Evolutionary conservation across 176 grass and related monocot genomes (phyloP), one percentile per base, ranked within the genome.

Genomic region (Oryza longistaminata): DNA sequence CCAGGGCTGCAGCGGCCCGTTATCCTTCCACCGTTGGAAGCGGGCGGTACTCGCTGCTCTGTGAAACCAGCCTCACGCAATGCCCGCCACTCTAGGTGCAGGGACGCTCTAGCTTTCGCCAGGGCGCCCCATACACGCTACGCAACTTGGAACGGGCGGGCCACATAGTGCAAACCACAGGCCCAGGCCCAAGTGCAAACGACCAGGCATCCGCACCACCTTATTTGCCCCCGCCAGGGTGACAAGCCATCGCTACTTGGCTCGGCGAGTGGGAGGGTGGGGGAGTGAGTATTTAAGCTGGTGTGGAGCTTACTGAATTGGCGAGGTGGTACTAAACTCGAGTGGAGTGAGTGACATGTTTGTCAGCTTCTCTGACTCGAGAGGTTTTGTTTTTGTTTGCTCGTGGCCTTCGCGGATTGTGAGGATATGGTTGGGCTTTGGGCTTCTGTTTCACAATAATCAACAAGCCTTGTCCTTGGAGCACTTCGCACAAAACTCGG

Each of bases 1-100:
- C 21, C 19, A 1, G 21, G 1, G 29, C 17, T 19, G 64, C 83
- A 80, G 35, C 25, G 2, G 22, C 64, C 70, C 42, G 75, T 87
- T 40, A 64, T 92, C 75, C 80, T 86, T 3, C 75, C 87, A 92
- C 90, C 79, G 80, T 68, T 69, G 45, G 40, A 50, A 88, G 78
- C 37, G 78, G 77, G 67, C 31, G 66, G 89, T 85, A 25, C 3
- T 84, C 85, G 89, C 66, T 88, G 90, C 85, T 88, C 85, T 91
- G 90, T 92, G 21, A 85, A 67, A 4, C 86, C 73, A 88, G 82
- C 82, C 90, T 85, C 31, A 68, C 82, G 81, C 70, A 24, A 0
- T 87, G 4, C 50, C 85, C 75, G 7, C 75, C 68, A 1, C 88
- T 87, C 0, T 21, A 78, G 27, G 55, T 10, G 43, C 43, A 2